Base-by-base conservation (phyloP, 148 eudicot species). In the Rhododendron ovatum region DNA sequence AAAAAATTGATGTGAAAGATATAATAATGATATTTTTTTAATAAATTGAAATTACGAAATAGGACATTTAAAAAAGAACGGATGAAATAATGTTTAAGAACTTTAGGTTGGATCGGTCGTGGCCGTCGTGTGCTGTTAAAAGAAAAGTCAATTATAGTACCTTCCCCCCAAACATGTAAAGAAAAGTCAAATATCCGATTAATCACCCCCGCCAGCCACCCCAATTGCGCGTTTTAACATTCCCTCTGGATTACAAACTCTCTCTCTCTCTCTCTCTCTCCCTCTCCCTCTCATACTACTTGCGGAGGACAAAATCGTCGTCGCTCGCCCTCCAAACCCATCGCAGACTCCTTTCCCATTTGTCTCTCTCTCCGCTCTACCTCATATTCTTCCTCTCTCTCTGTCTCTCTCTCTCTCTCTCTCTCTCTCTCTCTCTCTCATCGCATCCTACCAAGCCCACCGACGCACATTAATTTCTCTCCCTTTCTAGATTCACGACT, bases 401-500 rank as follows among this genome's bases (percentile, higher is more conserved):
- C 71, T 10, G 5, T 10, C 63, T 37, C 61, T 9, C 26, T 82
- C 84, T 53, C 30, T 75, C 79, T 18, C 79, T 10, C 39, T 22
- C 17, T 10, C 71, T 10, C 12, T 10, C 63, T 37, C 61, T 9
- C 26, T 82, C 84, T 53, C 30, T 75, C 79, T 18, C 79, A 12
- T 48, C 78, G 12, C 17, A 69, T n/a, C 53, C 61, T 3, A 59
- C 10, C 85, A 47, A 77, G 50, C 71, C 78, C 79, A 81, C 45
- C 45, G 82, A n/a, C 35, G 13, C 9, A 2, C 35, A 5, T 78
- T 3, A 33, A 30, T 43, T 53, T 12, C 30, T 83, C 26, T 82
- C 85, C 84, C 83, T 41, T 30, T 69, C 84, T 79, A 81, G 74
- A 80, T 78, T 87, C 83, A 33, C 57, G 30, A 65, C 67, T 85